These are phyloP conservation scores for Phytophthora sansomeana DNA, from an alignment of 352 stramenopile genomes.

Conservation along the genomic window DNA sequence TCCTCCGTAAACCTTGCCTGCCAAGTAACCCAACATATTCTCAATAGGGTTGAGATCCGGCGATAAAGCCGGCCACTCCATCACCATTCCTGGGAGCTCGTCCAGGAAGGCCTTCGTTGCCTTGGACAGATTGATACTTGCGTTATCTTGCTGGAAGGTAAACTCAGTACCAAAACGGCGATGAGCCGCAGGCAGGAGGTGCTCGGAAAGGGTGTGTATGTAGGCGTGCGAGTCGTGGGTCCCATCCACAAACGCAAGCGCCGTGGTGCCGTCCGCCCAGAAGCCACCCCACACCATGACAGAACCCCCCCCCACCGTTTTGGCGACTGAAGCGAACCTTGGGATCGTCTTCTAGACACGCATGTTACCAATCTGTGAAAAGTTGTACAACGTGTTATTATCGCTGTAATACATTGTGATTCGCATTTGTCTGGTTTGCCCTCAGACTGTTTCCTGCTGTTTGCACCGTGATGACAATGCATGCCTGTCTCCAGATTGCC, in stretches of 20 bases:
- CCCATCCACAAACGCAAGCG: neutral
- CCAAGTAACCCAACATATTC: conserved; percentile 13
- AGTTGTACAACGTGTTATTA: too few relatives aligned
- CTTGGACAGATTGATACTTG: conserved; percentile 10
- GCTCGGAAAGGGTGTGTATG: conserved; percentile 12
- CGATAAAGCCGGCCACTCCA: conserved; percentile 1
- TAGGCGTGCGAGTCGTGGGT: conserved; percentile 8
- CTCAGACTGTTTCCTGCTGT: too few relatives aligned
- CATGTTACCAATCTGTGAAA: too few relatives aligned
- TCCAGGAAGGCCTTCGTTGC: conserved; percentile 5
- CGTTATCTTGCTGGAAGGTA: conserved; percentile 14
- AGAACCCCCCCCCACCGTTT: conserved; percentile 6
- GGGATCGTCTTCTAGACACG: neutral
- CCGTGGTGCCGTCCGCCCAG: neutral
- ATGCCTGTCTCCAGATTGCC: too few relatives aligned
- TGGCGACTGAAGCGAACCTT: conserved; percentile 7
- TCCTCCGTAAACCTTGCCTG: conserved; percentile 4
- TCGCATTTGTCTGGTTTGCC: too few relatives aligned
- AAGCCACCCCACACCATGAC: conserved; percentile 13
- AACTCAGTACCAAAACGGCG: conserved; percentile 4
- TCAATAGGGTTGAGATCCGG: conserved; percentile 19
- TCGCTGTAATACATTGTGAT: too few relatives aligned
- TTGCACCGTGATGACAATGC: too few relatives aligned
- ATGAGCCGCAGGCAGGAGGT: conserved; percentile 1
- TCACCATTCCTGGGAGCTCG: conserved; percentile 4